A percentile compares a stretch with the other conserved stretches of the same genome.
Conservation (phyloP, 2,329 filamentous ascomycete species). For the Hypomyces rosellus region DNA sequence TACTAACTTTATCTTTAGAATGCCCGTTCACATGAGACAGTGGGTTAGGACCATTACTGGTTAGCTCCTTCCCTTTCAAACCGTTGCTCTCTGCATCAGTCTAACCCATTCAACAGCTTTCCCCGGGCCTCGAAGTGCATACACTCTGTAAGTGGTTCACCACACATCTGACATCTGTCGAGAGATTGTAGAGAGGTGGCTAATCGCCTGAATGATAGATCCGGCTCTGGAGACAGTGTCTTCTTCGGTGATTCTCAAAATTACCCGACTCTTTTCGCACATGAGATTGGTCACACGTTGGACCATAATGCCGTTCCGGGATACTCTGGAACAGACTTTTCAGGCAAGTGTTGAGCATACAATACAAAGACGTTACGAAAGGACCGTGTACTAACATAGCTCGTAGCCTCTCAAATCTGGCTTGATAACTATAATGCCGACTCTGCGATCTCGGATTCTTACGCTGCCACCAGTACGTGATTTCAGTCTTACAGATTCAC, state of each 20-base stretch:
- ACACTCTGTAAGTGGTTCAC: no score
- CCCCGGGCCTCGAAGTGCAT: no score
- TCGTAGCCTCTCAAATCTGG: conserved; percentile 12
- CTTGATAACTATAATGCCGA: conserved; percentile 16
- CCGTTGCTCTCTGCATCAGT: no score
- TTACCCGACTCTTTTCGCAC: conserved; percentile 12
- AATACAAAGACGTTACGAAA: no score
- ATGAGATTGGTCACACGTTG: conserved; percentile 16
- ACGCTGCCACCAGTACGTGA: conserved; percentile 14
- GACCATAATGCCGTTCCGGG: conserved; percentile 17
- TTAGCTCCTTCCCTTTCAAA: no score
- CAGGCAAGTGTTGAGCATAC: not conserved
- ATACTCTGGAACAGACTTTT: conserved; percentile 6
- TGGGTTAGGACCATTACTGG: conserved; percentile 19
- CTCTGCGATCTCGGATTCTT: conserved; percentile 13
- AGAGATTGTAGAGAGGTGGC: no score
- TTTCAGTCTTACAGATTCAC: no score
- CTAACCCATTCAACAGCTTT: no score
- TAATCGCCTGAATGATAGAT: not conserved
- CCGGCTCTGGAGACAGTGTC: conserved; percentile 17
- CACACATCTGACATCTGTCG: no score
- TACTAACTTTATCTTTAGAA: no score
- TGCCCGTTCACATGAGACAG: conserved; percentile 22
- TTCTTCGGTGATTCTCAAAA: conserved; percentile 10
- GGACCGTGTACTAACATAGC: no score